phyloP scores from a whole-genome alignment of 1,139 yeast species.

The Suzukiozyma palmioleophila region DNA sequence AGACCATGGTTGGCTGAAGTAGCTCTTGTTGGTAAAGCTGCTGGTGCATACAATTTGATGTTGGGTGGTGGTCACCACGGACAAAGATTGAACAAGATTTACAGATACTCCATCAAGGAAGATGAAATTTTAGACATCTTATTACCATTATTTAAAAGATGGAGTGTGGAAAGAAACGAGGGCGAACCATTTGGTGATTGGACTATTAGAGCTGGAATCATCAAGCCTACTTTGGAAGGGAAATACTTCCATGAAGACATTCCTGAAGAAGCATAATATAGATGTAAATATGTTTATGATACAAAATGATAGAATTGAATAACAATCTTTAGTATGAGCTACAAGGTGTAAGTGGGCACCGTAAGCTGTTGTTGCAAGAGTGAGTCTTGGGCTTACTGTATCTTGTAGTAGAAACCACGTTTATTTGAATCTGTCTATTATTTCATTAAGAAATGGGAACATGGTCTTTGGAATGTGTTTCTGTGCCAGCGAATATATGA shows the following conservation, averaged over 20 bases:
- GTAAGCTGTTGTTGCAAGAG: too few relatives aligned
- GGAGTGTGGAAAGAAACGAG: conserved; percentile 88
- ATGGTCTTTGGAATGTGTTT: too few relatives aligned
- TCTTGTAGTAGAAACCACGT: too few relatives aligned
- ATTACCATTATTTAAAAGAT: conserved; percentile 84
- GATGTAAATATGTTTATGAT: too few relatives aligned
- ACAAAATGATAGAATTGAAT: too few relatives aligned
- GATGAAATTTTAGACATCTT: conserved; percentile 76
- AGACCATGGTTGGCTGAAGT: conserved; percentile 98
- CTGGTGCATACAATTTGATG: conserved; percentile 88
- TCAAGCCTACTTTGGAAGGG: conserved; percentile 87
- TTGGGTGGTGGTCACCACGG: conserved; percentile 97
- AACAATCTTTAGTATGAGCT: too few relatives aligned
- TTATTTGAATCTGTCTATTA: too few relatives aligned
- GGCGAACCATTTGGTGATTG: conserved; percentile 97
- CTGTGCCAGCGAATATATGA: too few relatives aligned
- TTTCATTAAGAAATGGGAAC: too few relatives aligned
- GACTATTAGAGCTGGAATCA: conserved; percentile 78
- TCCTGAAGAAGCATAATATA: conserved; percentile 66
- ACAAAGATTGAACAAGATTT: conserved; percentile 86
- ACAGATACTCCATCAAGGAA: conserved; percentile 84
- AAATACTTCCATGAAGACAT: conserved; percentile 92
- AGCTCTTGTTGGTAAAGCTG: conserved; percentile 93
- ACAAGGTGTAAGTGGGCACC: too few relatives aligned
- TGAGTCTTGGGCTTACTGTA: too few relatives aligned